phyloP scores from a whole-genome alignment of 2,329 filamentous ascomycete genomes.

The Diaporthe australafricana region DNA sequence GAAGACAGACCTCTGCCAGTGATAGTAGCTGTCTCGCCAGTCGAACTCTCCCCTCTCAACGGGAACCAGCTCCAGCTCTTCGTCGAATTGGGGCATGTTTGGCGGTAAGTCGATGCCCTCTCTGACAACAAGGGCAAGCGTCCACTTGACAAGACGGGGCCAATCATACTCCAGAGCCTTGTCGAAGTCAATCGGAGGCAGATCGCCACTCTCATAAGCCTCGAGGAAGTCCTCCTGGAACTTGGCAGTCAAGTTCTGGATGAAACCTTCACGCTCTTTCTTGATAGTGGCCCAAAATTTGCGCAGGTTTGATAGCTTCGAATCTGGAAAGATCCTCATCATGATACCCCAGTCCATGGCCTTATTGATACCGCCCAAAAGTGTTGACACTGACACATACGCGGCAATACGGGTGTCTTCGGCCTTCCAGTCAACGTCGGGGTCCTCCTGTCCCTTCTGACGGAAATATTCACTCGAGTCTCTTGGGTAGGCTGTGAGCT shows the following conservation, averaged over 20 bases:
- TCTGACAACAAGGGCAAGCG: slow-evolving; percentile 62
- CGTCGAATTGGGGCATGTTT: slow-evolving; percentile 54
- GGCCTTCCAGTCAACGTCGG: slow-evolving; percentile 55
- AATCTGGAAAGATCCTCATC: slow-evolving; percentile 65
- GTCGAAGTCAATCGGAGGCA: slow-evolving; percentile 73
- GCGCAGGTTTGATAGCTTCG: slow-evolving; percentile 62
- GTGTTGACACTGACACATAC: slow-evolving; percentile 67
- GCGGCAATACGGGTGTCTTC: slow-evolving; percentile 63
- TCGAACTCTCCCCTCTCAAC: slow-evolving; percentile 50
- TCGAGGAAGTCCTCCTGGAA: slow-evolving; percentile 75
- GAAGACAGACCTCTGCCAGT: slow-evolving; percentile 64
- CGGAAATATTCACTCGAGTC: slow-evolving; percentile 49
- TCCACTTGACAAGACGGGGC: slow-evolving; percentile 74
- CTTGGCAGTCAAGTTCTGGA: slow-evolving; percentile 68
- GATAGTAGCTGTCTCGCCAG: slow-evolving; percentile 70
- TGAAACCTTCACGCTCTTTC: slow-evolving; percentile 62
- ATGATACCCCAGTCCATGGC: slow-evolving; percentile 72
- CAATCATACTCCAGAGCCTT: slow-evolving; percentile 76
- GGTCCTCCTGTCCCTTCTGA: slow-evolving; percentile 44
- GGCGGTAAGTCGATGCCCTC: slow-evolving; percentile 61
- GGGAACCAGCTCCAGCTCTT: slow-evolving; percentile 48
- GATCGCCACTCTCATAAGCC: slow-evolving; percentile 72
- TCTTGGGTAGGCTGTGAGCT: slow-evolving; percentile 48
- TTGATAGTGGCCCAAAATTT: slow-evolving; percentile 67
- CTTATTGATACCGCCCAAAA: slow-evolving; percentile 71